Conservation (phyloP, 148 eudicot species). For the Beta vulgaris region DNA sequence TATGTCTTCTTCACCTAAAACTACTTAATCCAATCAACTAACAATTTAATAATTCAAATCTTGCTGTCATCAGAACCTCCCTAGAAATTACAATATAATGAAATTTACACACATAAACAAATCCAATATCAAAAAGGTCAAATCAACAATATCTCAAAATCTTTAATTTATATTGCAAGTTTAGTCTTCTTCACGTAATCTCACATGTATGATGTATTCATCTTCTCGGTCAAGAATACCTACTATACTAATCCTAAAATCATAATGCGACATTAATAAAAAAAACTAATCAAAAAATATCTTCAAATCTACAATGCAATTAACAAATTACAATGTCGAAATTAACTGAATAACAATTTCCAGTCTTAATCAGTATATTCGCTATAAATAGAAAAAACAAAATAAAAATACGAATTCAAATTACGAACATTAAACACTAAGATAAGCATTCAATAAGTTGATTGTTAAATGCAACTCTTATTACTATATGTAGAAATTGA, state of each 20-base stretch:
- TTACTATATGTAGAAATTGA: too few species aligned
- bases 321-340: not conserved
- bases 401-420: not conserved
- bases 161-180: not conserved
- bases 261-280: not conserved
- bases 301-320: not conserved
- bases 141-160: constrained; percentile 17
- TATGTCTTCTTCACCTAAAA: constrained; percentile 32
- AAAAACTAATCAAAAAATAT: not conserved
- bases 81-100: constrained; percentile 5
- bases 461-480: too few species aligned
- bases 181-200: constrained; percentile 23
- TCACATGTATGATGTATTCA: constrained; percentile 17
- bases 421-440: not conserved
- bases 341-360: not conserved
- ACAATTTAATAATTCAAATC: not conserved
- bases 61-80: constrained; percentile 12
- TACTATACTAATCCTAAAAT: constrained; percentile 3
- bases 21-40: constrained; percentile 7
- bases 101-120: constrained; percentile 13
- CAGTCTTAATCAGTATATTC: constrained; percentile 27
- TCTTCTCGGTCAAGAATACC: constrained; percentile 9
- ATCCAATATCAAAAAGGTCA: constrained; percentile 13
- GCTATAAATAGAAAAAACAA: not conserved
- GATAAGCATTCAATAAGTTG: too few species aligned